Conservation (phyloP, 129 eudicot genomes). For the Ambrosia trifida region DNA sequence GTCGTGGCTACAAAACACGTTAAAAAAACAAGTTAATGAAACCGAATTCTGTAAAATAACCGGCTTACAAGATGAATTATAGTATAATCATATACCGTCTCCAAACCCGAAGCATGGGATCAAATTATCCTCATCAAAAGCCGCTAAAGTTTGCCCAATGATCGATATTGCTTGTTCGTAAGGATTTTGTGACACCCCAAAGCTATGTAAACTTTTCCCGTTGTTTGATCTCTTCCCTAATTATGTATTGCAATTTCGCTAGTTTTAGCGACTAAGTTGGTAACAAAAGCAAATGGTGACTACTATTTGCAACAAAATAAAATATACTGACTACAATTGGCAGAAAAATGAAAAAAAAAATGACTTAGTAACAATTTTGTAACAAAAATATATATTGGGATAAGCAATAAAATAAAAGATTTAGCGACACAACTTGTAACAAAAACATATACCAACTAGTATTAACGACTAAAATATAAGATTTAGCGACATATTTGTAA, state of each 20-base stretch:
- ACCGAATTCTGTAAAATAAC: not conserved
- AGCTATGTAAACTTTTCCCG: conserved; percentile 55
- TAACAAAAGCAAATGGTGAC: not conserved
- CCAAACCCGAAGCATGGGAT: conserved; percentile 87
- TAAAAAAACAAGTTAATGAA: not conserved
- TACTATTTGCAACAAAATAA: not conserved
- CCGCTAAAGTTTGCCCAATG: conserved; percentile 63
- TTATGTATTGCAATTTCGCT: not conserved
- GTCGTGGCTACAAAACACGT: conserved; percentile 56
- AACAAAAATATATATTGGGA: too few relatives aligned
- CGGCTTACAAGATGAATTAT: not conserved
- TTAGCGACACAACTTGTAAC: too few relatives aligned
- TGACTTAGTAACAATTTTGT: not conserved
- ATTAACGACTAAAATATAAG: too few relatives aligned
- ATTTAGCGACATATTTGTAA: not conserved
- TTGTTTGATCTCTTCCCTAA: conserved; percentile 60
- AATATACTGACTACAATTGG: not conserved
- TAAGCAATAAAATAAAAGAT: too few relatives aligned
- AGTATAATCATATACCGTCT: conserved; percentile 47
- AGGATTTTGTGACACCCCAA: conserved; percentile 55
- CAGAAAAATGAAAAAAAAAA: not conserved
- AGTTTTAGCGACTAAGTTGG: not conserved
- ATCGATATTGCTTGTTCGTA: conserved; percentile 81
- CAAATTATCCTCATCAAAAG: conserved; percentile 73
- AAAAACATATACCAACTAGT: too few relatives aligned